Evolutionary conservation across 768 basidiomycete species (phyloP).

Genomic region (Gautieria morchelliformis): DNA sequence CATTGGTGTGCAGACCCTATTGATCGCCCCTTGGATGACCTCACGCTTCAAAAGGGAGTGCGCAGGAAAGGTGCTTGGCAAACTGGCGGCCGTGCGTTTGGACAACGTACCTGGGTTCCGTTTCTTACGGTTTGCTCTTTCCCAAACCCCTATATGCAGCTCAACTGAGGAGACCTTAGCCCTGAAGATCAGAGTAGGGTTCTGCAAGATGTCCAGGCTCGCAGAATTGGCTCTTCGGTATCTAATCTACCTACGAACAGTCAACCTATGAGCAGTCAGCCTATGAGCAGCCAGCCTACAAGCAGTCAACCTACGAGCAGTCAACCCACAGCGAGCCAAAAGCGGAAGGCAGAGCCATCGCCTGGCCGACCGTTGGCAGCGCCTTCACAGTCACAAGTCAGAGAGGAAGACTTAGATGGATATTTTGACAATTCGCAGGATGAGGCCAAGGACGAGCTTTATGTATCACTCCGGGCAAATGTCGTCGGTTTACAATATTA

Average conservation of each 20-base stretch:
- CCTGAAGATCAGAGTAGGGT: constrained; percentile 56
- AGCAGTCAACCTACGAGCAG: not conserved
- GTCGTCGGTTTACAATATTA: constrained; percentile 86
- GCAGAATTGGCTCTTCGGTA: constrained; percentile 48
- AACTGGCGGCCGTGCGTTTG: constrained; percentile 35
- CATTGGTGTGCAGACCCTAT: constrained; percentile 49
- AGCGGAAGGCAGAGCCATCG: constrained; percentile 31
- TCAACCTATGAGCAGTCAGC: not conserved
- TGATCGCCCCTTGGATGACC: not conserved
- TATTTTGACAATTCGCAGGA: constrained; percentile 24
- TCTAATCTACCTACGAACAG: not conserved
- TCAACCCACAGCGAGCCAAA: constrained; percentile 15
- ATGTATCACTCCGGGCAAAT: constrained; percentile 44
- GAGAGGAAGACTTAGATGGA: constrained; percentile 36
- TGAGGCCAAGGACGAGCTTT: constrained; percentile 57
- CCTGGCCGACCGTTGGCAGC: constrained; percentile 9
- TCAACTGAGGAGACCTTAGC: constrained; percentile 23
- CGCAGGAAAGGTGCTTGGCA: constrained; percentile 35
- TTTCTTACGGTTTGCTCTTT: constrained; percentile 35
- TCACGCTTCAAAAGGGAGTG: constrained; percentile 46
- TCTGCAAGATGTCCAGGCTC: constrained; percentile 42
- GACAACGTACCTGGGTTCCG: constrained; percentile 41
- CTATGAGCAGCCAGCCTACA: not conserved
- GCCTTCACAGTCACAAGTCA: constrained; percentile 14
- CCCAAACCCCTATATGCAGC: not conserved